Conservation (phyloP, 2,329 filamentous ascomycete species). For the Diaporthe australafricana region DNA sequence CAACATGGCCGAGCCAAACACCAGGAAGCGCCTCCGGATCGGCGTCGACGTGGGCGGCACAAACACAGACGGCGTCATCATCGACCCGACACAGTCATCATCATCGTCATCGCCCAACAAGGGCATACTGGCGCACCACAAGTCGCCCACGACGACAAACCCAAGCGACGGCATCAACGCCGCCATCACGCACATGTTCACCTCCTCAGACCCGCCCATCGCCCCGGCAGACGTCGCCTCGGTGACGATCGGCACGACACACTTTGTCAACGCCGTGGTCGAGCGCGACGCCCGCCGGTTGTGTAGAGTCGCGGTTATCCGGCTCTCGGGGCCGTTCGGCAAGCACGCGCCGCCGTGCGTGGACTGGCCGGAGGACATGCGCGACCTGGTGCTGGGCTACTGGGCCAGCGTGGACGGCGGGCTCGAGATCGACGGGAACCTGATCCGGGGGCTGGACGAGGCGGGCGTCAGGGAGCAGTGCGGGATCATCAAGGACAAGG, state of each 20-base stretch:
- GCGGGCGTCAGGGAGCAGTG: constrained; percentile 54
- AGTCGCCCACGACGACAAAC: constrained; percentile 60
- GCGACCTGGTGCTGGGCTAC: constrained; percentile 58
- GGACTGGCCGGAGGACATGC: constrained; percentile 64
- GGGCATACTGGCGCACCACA: constrained; percentile 62
- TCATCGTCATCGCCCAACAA: constrained; percentile 49
- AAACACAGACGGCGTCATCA: constrained; percentile 65
- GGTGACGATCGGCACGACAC: constrained; percentile 66
- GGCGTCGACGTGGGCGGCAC: constrained; percentile 63
- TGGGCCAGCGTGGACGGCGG: constrained; percentile 60
- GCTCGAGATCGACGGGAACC: constrained; percentile 61
- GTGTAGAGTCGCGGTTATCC: constrained; percentile 63
- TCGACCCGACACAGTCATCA: constrained; percentile 54
- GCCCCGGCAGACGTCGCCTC: constrained; percentile 54
- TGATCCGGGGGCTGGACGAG: constrained; percentile 59
- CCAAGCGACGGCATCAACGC: constrained; percentile 59
- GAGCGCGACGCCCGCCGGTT: constrained; percentile 62
- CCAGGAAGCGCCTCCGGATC: constrained; percentile 49
- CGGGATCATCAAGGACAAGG: constrained; percentile 50
- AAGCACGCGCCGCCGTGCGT: constrained; percentile 62
- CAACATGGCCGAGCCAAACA: background rate
- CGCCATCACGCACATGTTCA: constrained; percentile 57
- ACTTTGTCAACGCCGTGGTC: constrained; percentile 70
- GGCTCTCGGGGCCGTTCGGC: constrained; percentile 65
- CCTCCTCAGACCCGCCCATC: constrained; percentile 43